These are phyloP conservation scores for Calcarisporium arbuscula DNA, from an alignment of 2,329 filamentous ascomycete genomes.

Conservation along the genomic window DNA sequence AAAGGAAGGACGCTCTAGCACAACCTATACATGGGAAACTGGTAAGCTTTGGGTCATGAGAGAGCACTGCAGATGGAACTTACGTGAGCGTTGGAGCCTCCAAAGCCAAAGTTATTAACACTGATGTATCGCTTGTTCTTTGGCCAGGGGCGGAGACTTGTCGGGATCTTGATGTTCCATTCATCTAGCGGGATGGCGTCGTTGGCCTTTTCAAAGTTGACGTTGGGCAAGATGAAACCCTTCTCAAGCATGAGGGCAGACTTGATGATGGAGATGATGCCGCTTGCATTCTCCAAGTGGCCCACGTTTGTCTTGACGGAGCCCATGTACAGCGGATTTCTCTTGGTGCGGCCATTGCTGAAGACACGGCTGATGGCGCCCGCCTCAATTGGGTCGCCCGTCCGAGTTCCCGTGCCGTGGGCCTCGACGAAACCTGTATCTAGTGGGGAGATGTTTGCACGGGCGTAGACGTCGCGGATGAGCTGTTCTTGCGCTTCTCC, in stretches of 20 bases:
- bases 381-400: slow-evolving; percentile 51
- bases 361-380: slow-evolving; percentile 40
- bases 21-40: too few relatives aligned
- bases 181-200: slow-evolving; percentile 41
- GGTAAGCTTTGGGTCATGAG: too few relatives aligned
- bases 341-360: slow-evolving; percentile 28
- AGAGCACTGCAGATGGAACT: too few relatives aligned
- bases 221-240: slow-evolving; percentile 42
- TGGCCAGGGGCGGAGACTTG: slow-evolving; percentile 38
- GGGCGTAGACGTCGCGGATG: slow-evolving; percentile 30
- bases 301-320: slow-evolving; percentile 47
- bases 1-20: slow-evolving; percentile 22
- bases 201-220: slow-evolving; percentile 43
- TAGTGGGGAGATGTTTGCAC: slow-evolving; percentile 19
- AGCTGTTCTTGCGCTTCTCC: slow-evolving; percentile 37
- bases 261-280: slow-evolving; percentile 47
- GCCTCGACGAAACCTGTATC: slow-evolving; percentile 37
- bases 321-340: slow-evolving; percentile 38
- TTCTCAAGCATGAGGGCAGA: slow-evolving; percentile 44
- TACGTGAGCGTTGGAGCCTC: slow-evolving; percentile 40
- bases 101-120: slow-evolving; percentile 43
- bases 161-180: slow-evolving; percentile 43
- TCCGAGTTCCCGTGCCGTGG: slow-evolving; percentile 50
- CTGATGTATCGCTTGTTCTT: slow-evolving; percentile 42
- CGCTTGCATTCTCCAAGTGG: slow-evolving; percentile 44